Percentiles rank a stretch among this genome's conserved stretches.
Evolutionary conservation across 371 early-diverging fungal genomes (phyloP).

Genomic region (Racocetra persica): DNA sequence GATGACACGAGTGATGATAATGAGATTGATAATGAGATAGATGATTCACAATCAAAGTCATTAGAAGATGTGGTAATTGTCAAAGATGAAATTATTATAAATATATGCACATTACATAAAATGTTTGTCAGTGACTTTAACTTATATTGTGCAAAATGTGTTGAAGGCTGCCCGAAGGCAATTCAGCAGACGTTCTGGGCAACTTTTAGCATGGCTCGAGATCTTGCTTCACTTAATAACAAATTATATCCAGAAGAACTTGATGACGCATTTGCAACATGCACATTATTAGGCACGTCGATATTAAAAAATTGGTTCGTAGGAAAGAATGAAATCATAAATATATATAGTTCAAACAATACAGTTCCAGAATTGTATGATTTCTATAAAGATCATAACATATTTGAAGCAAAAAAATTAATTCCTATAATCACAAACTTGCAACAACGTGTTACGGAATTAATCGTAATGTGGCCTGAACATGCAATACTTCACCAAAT

Average conservation of each 20-base stretch:
- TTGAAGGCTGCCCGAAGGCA: conserved; percentile 45
- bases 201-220: conserved; percentile 48
- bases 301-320: conserved; percentile 54
- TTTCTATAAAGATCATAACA: conserved; percentile 88
- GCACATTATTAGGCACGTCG: conserved; percentile 50
- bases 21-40: conserved; percentile 46
- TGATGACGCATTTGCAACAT: conserved; percentile 48
- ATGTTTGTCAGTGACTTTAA: conserved; percentile 46
- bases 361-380: conserved; percentile 68
- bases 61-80: conserved; percentile 60
- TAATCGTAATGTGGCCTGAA: conserved; percentile 89
- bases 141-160: conserved; percentile 32
- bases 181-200: conserved; percentile 46
- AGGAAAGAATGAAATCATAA: neutral
- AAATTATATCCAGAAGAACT: conserved; percentile 50
- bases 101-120: conserved; percentile 43
- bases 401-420: conserved; percentile 74
- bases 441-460: conserved; percentile 64
- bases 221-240: conserved; percentile 49
- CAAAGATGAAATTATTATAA: conserved; percentile 48
- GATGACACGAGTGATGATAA: conserved; percentile 46
- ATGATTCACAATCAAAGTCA: conserved; percentile 47
- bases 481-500: conserved; percentile 87
- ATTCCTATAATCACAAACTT: conserved; percentile 71
- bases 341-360: conserved; percentile 26